Base-by-base conservation (phyloP, 805 yeast genomes). In the Saturnispora serradocipensis region DNA sequence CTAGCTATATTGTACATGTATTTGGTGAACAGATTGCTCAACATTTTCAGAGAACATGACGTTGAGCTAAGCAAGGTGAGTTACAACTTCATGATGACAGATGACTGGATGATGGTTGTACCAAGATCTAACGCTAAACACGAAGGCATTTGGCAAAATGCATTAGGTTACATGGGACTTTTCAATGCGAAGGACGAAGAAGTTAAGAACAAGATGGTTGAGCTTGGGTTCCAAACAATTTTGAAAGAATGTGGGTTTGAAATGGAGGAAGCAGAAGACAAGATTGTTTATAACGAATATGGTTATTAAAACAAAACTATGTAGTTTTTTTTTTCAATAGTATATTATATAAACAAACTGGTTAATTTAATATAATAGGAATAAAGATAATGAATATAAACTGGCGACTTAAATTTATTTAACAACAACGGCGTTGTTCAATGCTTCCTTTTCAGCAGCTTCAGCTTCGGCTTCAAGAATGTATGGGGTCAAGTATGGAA, bases 381-480 rank as follows among this genome's bases (percentile, higher is more conserved):
- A 30, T 27, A 49, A 38, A 46, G 20, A 47, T 28, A 46, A 30
- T 20, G 22, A 38, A 16, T 38, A 18, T 35, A 35, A 38, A 38
- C 13, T 30, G 34, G 34, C 34, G 34, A 13, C 13, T 13, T 10
- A 30, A 10, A 48, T 44, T 48, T 58, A 59, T 56, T 62, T 61
- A 51, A 58, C 60, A 48, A 62, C 53, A 53, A 74, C 72, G 60
- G 88, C 75, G 77, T 87, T 85, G 77, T 93, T 96, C 66, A 93
- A 81, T 66, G 84, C 93, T 56, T 77, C 82, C 73, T 84, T 88
- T 77, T 93, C 99, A 58, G 78, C 75, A 47, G 82, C 84, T 71
- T 88, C 97, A 62, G 87, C 88, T 76, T 93, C 98, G 56, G 91
- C 95, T 76, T 93, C 97, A 65, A 90, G 78, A 56, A 93, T 74